A percentile compares a stretch with the other conserved stretches of the same genome.
These are phyloP conservation scores for Friedmanniomyces endolithicus DNA, from an alignment of 495 filamentous ascomycete genomes.

Conservation along the genomic window DNA sequence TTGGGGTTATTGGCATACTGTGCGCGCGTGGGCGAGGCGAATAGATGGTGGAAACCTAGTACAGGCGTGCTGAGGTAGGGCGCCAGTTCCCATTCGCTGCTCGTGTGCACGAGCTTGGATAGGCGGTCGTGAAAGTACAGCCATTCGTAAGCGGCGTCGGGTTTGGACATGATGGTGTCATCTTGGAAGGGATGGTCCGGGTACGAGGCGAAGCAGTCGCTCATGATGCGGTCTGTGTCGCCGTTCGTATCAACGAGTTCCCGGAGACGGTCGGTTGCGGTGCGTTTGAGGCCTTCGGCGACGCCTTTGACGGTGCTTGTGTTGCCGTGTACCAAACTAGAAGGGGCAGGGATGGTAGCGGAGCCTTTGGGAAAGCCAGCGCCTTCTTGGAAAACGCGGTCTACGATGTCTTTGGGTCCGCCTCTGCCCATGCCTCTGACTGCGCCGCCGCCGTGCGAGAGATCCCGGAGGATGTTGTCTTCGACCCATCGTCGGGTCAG, in stretches of 20 bases:
- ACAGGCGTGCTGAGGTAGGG: conserved; percentile 76
- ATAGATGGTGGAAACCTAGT: conserved; percentile 84
- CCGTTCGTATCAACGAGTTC: conserved; percentile 84
- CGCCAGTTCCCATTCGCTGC: conserved; percentile 77
- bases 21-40: conserved; percentile 45
- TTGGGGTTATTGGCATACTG: not conserved
- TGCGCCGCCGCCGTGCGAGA: conserved; percentile 61
- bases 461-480: conserved; percentile 54
- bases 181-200: conserved; percentile 82
- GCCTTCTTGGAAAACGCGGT: conserved; percentile 73
- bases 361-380: conserved; percentile 59
- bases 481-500: conserved; percentile 80
- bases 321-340: not conserved
- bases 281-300: conserved; percentile 60
- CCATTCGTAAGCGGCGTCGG: conserved; percentile 80
- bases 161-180: conserved; percentile 80
- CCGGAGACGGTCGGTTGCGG: conserved; percentile 63
- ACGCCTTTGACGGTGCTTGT: conserved; percentile 41
- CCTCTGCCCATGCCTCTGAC: conserved; percentile 68
- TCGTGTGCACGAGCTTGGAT: conserved; percentile 56
- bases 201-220: conserved; percentile 73
- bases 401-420: conserved; percentile 67
- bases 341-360: conserved; percentile 20
- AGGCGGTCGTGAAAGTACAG: conserved; percentile 82
- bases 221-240: conserved; percentile 74